phyloP scores from a whole-genome alignment of 1,139 yeast genomes.

The Blastobotrys raffinosifermentans region DNA sequence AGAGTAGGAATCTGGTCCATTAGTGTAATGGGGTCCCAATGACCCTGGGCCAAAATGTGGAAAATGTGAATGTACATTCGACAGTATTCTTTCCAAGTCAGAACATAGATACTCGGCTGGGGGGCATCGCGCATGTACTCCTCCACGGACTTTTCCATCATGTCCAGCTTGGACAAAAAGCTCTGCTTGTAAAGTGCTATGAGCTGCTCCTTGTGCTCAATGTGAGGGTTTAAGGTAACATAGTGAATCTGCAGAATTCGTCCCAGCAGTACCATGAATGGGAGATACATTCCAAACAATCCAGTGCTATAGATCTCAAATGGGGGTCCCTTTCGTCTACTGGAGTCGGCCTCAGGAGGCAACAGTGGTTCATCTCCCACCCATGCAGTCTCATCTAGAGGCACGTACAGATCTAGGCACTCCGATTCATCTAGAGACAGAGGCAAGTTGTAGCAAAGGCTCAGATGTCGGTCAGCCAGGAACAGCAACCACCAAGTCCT shows the following conservation, averaged over 20 bases:
- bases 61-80: conserved; percentile 20
- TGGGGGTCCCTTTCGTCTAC: conserved; percentile 14
- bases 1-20: conserved; percentile 12
- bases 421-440: conserved; percentile 30
- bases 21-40: conserved; percentile 23
- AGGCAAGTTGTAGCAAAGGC: conserved; percentile 33
- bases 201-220: conserved; percentile 3
- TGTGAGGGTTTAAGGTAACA: conserved; percentile 5
- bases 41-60: conserved; percentile 20
- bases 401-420: conserved; percentile 28
- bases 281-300: conserved; percentile 20
- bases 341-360: conserved; percentile 21
- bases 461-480: conserved; percentile 34
- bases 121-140: conserved; percentile 7
- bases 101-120: conserved; percentile 10
- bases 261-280: conserved; percentile 19
- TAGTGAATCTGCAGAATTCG: conserved; percentile 18
- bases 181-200: conserved; percentile 2
- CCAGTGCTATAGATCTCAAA: conserved; percentile 11
- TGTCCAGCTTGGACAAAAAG: background rate
- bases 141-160: conserved; percentile 10
- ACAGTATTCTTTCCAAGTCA: conserved; percentile 22
- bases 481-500: conserved; percentile 38
- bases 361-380: conserved; percentile 19
- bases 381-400: conserved; percentile 33